Percentiles rank a stretch among this genome's conserved stretches.
Conservation (phyloP, 169 alveolate genomes). For the Plasmodium berghei region DNA sequence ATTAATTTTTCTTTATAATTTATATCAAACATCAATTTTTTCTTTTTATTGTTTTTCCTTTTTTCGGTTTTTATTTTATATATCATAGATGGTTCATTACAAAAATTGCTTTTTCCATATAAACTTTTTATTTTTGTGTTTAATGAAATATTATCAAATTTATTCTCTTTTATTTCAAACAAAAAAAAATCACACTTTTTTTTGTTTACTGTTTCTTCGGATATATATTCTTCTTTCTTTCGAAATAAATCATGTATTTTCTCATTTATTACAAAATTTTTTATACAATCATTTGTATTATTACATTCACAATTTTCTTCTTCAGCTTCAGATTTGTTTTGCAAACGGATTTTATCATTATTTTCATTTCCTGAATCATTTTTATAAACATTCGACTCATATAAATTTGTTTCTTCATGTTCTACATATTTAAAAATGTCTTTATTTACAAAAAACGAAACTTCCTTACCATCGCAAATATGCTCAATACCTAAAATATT, state of each 20-base stretch:
- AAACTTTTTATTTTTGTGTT: background rate
- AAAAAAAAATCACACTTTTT: slow-evolving; percentile 23
- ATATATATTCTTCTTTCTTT: background rate
- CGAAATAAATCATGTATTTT: slow-evolving; percentile 15
- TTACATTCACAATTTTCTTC: background rate
- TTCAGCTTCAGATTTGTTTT: background rate
- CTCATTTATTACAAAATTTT: slow-evolving; percentile 16
- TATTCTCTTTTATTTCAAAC: slow-evolving; percentile 24
- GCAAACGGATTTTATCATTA: background rate
- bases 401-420: background rate
- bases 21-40: slow-evolving; percentile 26
- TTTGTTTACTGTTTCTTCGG: background rate
- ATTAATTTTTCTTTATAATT: slow-evolving; percentile 19
- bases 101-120: slow-evolving; percentile 55
- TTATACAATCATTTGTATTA: background rate
- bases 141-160: background rate
- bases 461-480: background rate
- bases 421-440: slow-evolving; percentile 11
- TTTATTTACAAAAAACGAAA: slow-evolving; percentile 6
- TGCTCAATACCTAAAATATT: slow-evolving; percentile 16
- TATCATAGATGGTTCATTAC: slow-evolving; percentile 33
- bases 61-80: slow-evolving; percentile 26
- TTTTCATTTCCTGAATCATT: background rate
- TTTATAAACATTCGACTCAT: background rate
- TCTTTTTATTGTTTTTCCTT: slow-evolving; percentile 6